These are phyloP conservation scores for Wilhelminamyces savonicus DNA, from an alignment of 805 yeast genomes.

Conservation along the genomic window DNA sequence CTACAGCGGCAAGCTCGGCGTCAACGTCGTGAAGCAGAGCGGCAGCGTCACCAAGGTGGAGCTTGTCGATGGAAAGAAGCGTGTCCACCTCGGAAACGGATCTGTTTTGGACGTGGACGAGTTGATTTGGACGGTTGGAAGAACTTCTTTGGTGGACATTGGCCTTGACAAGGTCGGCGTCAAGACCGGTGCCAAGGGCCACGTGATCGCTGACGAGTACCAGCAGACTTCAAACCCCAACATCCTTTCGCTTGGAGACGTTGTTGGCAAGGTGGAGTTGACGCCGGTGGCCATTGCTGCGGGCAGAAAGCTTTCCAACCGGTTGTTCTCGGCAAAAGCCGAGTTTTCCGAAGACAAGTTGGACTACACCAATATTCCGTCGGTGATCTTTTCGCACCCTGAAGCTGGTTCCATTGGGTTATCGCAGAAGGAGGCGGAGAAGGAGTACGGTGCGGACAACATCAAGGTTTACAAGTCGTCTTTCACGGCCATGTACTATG, in stretches of 20 bases:
- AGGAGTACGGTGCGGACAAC: slow-evolving; percentile 71
- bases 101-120: slow-evolving; percentile 55
- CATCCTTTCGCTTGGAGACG: slow-evolving; percentile 88
- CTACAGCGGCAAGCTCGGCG: slow-evolving; percentile 70
- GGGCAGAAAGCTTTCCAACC: slow-evolving; percentile 87
- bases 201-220: slow-evolving; percentile 77
- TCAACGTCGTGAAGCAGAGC: slow-evolving; percentile 68
- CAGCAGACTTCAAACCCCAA: slow-evolving; percentile 71
- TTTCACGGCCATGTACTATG: slow-evolving; percentile 90
- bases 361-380: slow-evolving; percentile 82
- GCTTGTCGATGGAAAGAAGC: slow-evolving; percentile 26
- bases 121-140: slow-evolving; percentile 91
- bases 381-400: slow-evolving; percentile 97
- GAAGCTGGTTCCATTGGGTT: slow-evolving; percentile 95
- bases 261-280: slow-evolving; percentile 84
- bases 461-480: slow-evolving; percentile 76
- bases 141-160: slow-evolving; percentile 68
- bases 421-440: slow-evolving; percentile 70
- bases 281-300: slow-evolving; percentile 99
- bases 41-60: slow-evolving; percentile 36
- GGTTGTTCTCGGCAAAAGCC: slow-evolving; percentile 77
- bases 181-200: slow-evolving; percentile 50
- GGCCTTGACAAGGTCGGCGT: slow-evolving; percentile 76
- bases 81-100: slow-evolving; percentile 33
- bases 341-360: slow-evolving; percentile 67